Evolutionary conservation across 2,329 filamentous ascomycete genomes (phyloP), one percentile per base, ranked within the genome.

Genomic region (Tetracladium maxilliforme): DNA sequence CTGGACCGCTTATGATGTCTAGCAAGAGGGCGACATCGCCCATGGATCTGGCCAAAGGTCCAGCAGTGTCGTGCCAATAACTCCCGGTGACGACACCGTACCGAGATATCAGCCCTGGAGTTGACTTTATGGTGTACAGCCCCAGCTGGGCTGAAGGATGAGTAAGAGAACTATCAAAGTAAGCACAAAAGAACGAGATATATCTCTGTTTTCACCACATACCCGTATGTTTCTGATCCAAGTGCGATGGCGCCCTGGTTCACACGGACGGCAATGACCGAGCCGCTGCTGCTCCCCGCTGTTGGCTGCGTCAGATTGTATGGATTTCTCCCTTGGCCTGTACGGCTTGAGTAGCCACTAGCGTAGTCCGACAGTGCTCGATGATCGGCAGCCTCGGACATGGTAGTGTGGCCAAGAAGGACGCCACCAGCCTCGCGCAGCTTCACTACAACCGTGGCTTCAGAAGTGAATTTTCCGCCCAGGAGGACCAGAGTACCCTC

Each of bases 51-150:
- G 64, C 65, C 45, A 81, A 67, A 0, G 63, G 56, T 0, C 75
- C 75, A 0, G 78, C 54, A 0, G 64, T 72, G 36, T 81, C 75
- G 37, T 74, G 68, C 33, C 68, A 61, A 14, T 58, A 44, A 3
- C 58, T 64, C 4, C 78, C 65, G 2, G 75, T 73, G 6, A 80
- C 62, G 4, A 77, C 71, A 5, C 73, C 52, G 30, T 61, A 47
- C 7, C 66, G 50, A 3, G 65, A 70, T 0, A 64, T 74, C 3
- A 76, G 50, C 1, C 71, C 72, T 1, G 75, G 64, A 0, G 68
- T 72, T 3, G 71, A 68, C 41, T 71, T 72, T 41, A 79, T 69
- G n/a, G n/a, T n/a, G n/a, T n/a, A n/a, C n/a, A n/a, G n/a, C n/a
- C n/a, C n/a, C n/a, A n/a, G n/a, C n/a, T n/a, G n/a, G n/a, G n/a